A percentile compares a stretch with the other conserved stretches of the same genome.
phyloP scores from a whole-genome alignment of 371 early-diverging fungal species.

The Mucor sp. region DNA sequence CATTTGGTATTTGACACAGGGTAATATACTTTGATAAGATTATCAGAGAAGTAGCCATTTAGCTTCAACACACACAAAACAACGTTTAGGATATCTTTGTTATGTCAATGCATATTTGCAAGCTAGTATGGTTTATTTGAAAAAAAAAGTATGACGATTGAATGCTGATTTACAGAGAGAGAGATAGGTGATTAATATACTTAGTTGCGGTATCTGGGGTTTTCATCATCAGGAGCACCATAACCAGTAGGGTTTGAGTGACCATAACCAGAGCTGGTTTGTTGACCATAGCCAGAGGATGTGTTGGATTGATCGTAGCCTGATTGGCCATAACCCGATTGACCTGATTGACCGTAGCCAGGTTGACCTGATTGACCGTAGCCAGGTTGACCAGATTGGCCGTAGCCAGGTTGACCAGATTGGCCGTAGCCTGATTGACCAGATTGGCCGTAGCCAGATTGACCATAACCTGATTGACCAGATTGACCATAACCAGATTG shows the following conservation, averaged over 20 bases:
- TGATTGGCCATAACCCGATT: background rate
- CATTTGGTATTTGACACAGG: no score
- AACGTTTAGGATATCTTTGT: background rate
- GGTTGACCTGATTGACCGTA: no score
- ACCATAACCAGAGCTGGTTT: background rate
- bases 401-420: no score
- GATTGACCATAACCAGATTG: no score
- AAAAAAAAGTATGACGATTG: background rate
- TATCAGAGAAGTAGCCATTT: no score
- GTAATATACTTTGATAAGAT: no score
- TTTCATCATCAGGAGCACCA: constrained; percentile 26
- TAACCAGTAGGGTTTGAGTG: constrained; percentile 14
- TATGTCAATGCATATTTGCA: background rate
- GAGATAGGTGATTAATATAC: background rate
- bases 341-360: no score
- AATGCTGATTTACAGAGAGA: background rate
- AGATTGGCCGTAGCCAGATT: no score
- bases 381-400: no score
- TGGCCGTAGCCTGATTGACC: no score
- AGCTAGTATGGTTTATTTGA: background rate
- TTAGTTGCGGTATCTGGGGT: constrained; percentile 7
- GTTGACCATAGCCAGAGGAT: background rate
- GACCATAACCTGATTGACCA: background rate
- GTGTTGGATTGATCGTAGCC: background rate
- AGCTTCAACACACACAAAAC: background rate